phyloP scores from a whole-genome alignment of 1,284 basidiomycete species.

The Cryptococcus wingfieldii region DNA sequence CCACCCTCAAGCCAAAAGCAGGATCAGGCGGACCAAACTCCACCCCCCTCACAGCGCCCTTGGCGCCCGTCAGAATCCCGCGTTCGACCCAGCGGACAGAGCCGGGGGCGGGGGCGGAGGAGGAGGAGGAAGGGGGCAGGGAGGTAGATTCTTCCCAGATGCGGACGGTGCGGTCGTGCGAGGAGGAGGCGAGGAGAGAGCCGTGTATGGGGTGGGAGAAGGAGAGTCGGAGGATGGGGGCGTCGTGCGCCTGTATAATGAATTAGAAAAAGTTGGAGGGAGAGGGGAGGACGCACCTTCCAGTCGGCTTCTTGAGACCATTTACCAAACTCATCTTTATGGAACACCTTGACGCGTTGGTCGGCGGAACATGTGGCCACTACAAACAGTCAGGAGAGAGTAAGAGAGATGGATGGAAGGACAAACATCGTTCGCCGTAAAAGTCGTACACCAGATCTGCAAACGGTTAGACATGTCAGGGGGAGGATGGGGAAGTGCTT shows the following conservation, averaged over 20 bases:
- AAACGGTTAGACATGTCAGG: neutral
- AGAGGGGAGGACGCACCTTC: constrained; percentile 59
- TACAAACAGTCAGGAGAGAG: constrained; percentile 7
- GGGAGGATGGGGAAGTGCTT: constrained; percentile 10
- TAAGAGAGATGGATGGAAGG: neutral
- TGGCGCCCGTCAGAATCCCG: constrained; percentile 70
- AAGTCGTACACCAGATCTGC: constrained; percentile 83
- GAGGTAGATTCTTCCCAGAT: constrained; percentile 69
- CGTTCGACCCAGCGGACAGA: constrained; percentile 61
- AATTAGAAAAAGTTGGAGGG: neutral
- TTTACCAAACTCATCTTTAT: constrained; percentile 59
- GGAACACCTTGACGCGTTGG: constrained; percentile 76
- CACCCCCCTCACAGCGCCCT: constrained; percentile 73
- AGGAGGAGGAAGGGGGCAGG: neutral
- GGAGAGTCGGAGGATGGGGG: constrained; percentile 70
- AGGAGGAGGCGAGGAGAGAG: constrained; percentile 72
- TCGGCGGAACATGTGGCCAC: constrained; percentile 48
- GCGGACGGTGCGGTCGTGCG: constrained; percentile 82
- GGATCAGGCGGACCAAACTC: constrained; percentile 72
- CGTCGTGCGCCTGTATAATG: constrained; percentile 71
- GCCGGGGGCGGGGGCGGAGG: neutral
- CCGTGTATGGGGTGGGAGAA: constrained; percentile 91
- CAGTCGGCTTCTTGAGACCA: constrained; percentile 79
- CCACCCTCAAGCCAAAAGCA: constrained; percentile 78
- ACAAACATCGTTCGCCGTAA: constrained; percentile 64